phyloP scores from a whole-genome alignment of 345 rosid genomes.

The Pugionium cornutum region DNA sequence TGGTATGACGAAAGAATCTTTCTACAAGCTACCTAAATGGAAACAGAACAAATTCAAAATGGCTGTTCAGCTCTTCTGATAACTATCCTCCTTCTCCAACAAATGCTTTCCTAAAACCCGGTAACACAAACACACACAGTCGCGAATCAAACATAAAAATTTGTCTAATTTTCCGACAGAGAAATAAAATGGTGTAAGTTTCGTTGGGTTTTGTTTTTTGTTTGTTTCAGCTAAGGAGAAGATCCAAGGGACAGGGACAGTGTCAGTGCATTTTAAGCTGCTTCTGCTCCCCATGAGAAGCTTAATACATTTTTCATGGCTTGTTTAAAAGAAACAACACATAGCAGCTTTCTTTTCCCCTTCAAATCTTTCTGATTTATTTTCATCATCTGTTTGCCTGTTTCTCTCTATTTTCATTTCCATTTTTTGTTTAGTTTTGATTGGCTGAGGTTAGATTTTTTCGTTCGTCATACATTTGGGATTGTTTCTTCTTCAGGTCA shows the following conservation, averaged over 20 bases:
- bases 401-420: conserved; percentile 1
- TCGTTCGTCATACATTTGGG: neutral
- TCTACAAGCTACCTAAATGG: conserved; percentile 95
- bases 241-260: conserved; percentile 55
- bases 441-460: conserved; percentile 29
- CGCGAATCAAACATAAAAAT: neutral
- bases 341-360: conserved; percentile 14
- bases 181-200: conserved; percentile 6
- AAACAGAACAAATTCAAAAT: conserved; percentile 98
- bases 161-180: neutral
- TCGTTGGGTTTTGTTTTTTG: neutral
- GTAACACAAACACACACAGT: conserved; percentile 6
- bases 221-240: conserved; percentile 41
- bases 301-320: conserved; percentile 38
- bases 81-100: conserved; percentile 1
- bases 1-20: conserved; percentile 80
- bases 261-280: conserved; percentile 86
- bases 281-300: conserved; percentile 71
- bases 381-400: conserved; percentile 31
- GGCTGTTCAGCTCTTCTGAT: conserved; percentile 88
- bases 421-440: conserved; percentile 15
- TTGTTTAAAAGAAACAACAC: conserved; percentile 32
- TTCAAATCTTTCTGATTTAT: conserved; percentile 24
- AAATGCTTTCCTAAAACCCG: neutral
- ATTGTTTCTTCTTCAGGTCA: conserved; percentile 37